Conservation (phyloP, 2,329 filamentous ascomycete genomes). For the Didymella exigua region DNA sequence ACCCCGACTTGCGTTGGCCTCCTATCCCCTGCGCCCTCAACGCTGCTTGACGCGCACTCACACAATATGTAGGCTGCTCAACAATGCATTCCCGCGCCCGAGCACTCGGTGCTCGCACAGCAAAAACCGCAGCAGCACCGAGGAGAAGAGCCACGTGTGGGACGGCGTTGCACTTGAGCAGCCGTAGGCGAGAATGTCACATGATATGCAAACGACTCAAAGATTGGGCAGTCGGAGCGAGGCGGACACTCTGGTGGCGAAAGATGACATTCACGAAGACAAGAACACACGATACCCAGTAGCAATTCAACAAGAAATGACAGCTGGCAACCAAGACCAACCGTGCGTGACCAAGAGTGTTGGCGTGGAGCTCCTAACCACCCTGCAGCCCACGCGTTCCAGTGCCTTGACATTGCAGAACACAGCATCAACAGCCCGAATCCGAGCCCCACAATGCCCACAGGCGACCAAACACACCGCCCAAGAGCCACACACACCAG, state of each 20-base stretch:
- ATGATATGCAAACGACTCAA: too few species aligned
- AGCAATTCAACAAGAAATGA: conserved; percentile 13
- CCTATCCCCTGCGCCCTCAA: neutral
- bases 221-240: neutral
- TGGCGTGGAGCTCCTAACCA: neutral
- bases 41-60: conserved; percentile 15
- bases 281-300: conserved; percentile 17
- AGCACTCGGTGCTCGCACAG: conserved; percentile 14
- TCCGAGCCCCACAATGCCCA: neutral
- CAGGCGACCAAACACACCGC: neutral
- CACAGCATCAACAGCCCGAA: neutral
- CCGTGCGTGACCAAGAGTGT: neutral
- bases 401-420: neutral
- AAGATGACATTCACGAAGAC: neutral
- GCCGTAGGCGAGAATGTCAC: neutral
- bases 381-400: neutral
- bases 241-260: neutral
- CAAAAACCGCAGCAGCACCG: conserved; percentile 18
- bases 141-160: conserved; percentile 18
- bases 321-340: neutral
- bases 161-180: conserved; percentile 13
- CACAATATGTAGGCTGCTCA: conserved; percentile 16
- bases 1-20: conserved; percentile 11
- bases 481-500: neutral
- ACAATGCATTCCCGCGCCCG: conserved; percentile 9